Percentiles rank a stretch among this genome's conserved stretches.
Evolutionary conservation across 192 early-diverging fungal species (phyloP).

Genomic region (Coemansia sp.): DNA sequence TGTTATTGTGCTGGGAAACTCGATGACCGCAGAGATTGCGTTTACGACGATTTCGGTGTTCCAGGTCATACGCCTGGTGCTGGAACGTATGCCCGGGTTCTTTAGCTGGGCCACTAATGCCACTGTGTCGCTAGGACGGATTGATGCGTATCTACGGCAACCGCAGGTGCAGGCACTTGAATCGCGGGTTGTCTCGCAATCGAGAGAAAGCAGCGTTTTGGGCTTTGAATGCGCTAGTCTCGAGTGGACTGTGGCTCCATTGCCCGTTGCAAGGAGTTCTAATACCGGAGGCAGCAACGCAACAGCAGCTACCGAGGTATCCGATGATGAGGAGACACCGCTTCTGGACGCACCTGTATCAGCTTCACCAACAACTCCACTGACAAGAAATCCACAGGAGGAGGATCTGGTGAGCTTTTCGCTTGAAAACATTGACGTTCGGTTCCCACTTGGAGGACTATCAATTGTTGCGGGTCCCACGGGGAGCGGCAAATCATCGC

Average conservation of each 20-base stretch:
- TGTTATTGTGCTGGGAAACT: conserved; percentile 58
- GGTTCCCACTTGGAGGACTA: conserved; percentile 67
- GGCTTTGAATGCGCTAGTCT: conserved; percentile 43
- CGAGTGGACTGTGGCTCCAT: conserved; percentile 25
- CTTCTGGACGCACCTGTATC: conserved; percentile 3
- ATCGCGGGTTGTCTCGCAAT: conserved; percentile 24
- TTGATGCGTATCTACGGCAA: conserved; percentile 76
- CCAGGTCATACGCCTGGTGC: conserved; percentile 62
- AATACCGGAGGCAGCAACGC: conserved; percentile 9
- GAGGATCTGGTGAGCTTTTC: conserved; percentile 47
- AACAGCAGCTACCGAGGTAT: neutral
- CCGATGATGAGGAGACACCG: conserved; percentile 14
- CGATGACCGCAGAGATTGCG: conserved; percentile 62
- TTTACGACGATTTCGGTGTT: conserved; percentile 76
- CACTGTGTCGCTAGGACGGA: conserved; percentile 65
- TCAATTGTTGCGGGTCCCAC: conserved; percentile 85
- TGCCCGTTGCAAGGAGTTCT: neutral
- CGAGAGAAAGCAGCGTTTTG: conserved; percentile 7
- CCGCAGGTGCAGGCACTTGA: conserved; percentile 62
- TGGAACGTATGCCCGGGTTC: conserved; percentile 64
- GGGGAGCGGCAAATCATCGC: conserved; percentile 84
- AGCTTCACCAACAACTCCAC: neutral
- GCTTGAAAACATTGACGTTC: conserved; percentile 63
- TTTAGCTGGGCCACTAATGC: conserved; percentile 63
- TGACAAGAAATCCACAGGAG: neutral